These are phyloP conservation scores for Zhuliangozyma parablackwelliae DNA, from an alignment of 1,139 yeast genomes.

Conservation along the genomic window DNA sequence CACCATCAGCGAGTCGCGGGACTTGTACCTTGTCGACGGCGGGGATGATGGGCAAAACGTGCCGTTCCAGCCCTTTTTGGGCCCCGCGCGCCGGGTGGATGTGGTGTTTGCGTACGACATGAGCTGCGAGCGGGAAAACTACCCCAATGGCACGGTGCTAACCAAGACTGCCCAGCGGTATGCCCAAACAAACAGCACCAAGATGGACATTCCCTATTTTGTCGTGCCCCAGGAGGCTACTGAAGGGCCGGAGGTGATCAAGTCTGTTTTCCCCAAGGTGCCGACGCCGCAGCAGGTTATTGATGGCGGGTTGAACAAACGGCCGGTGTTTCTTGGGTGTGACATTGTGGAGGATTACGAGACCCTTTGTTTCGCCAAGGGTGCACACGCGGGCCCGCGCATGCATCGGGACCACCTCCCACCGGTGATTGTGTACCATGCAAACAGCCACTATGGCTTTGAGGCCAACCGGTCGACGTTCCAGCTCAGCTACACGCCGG, in stretches of 20 bases:
- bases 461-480: constrained; percentile 58
- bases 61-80: constrained; percentile 36
- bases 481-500: constrained; percentile 43
- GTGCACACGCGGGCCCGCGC: background rate
- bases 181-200: constrained; percentile 13
- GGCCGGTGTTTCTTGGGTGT: constrained; percentile 58
- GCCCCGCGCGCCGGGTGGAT: constrained; percentile 26
- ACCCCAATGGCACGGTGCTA: constrained; percentile 36
- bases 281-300: constrained; percentile 32
- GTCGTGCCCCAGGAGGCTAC: constrained; percentile 1
- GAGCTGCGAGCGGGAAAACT: constrained; percentile 34
- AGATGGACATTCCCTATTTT: constrained; percentile 16
- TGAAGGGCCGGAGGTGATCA: background rate
- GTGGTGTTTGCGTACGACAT: constrained; percentile 34
- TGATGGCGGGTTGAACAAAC: constrained; percentile 20
- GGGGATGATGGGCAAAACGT: constrained; percentile 45
- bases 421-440: constrained; percentile 52
- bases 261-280: constrained; percentile 32
- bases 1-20: constrained; percentile 13
- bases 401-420: constrained; percentile 26
- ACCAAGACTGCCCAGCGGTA: constrained; percentile 17
- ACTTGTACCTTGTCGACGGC: constrained; percentile 38
- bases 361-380: constrained; percentile 1
- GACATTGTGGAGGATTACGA: constrained; percentile 32
- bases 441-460: constrained; percentile 40